Conservation (phyloP, 495 filamentous ascomycete genomes). For the Terfezia claveryi region DNA sequence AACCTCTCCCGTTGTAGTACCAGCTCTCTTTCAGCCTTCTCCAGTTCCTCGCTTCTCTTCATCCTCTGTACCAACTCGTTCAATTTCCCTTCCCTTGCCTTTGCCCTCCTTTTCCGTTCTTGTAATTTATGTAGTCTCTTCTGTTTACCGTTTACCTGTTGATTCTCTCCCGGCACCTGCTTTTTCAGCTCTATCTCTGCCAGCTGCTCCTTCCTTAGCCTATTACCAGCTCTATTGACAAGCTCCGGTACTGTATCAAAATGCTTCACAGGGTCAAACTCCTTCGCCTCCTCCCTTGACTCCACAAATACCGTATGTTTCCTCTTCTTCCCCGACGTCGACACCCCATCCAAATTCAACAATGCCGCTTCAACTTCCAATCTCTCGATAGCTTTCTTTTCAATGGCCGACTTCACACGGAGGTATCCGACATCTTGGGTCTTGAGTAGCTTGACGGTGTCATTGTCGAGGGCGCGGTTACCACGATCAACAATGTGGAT, state of each 20-base stretch:
- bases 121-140: conserved; percentile 19
- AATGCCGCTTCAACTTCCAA: conserved; percentile 31
- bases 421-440: conserved; percentile 93
- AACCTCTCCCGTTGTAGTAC: conserved; percentile 59
- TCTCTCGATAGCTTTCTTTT: conserved; percentile 36
- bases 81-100: conserved; percentile 26
- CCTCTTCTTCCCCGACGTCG: background rate
- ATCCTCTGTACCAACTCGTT: conserved; percentile 40
- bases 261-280: conserved; percentile 20
- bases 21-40: conserved; percentile 49
- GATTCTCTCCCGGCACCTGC: conserved; percentile 4
- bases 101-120: conserved; percentile 31
- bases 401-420: conserved; percentile 39
- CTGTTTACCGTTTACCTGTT: conserved; percentile 6
- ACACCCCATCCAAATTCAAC: conserved; percentile 19
- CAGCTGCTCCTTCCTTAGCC: conserved; percentile 13
- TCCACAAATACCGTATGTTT: conserved; percentile 38
- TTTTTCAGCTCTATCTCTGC: conserved; percentile 4
- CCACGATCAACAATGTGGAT: conserved; percentile 28
- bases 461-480: conserved; percentile 28
- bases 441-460: conserved; percentile 72
- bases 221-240: conserved; percentile 16
- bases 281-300: conserved; percentile 28
- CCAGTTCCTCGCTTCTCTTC: conserved; percentile 48
- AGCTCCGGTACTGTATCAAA: conserved; percentile 20